Conservation (phyloP, 2,329 filamentous ascomycete species). For the Elsinoe fawcettii region DNA sequence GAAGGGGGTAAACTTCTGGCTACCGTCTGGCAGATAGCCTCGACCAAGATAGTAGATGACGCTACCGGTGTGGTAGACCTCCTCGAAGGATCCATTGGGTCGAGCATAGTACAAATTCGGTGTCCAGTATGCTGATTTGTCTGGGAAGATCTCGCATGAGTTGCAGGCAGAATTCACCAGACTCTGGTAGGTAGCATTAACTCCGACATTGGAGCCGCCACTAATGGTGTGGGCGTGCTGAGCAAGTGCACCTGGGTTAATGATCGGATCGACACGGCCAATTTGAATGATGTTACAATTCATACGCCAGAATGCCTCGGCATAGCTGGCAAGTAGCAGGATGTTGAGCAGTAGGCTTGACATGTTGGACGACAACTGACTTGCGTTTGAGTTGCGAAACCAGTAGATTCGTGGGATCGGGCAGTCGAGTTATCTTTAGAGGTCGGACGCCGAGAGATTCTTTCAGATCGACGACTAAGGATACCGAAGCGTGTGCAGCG, state of each 20-base stretch:
- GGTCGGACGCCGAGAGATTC: background rate
- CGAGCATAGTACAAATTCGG: conserved; percentile 31
- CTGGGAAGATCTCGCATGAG: conserved; percentile 28
- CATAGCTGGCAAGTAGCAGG: conserved; percentile 15
- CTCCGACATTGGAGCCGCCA: conserved; percentile 28
- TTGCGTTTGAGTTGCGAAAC: background rate
- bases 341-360: conserved; percentile 6
- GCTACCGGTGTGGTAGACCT: conserved; percentile 24
- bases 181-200: conserved; percentile 21
- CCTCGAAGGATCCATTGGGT: conserved; percentile 30
- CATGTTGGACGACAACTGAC: conserved; percentile 10
- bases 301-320: conserved; percentile 32
- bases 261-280: conserved; percentile 31
- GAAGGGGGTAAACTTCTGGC: conserved; percentile 20
- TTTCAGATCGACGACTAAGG: background rate
- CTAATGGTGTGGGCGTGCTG: conserved; percentile 29
- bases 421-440: background rate
- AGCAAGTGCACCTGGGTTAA: conserved; percentile 28
- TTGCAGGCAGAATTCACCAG: conserved; percentile 22
- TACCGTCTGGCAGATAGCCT: conserved; percentile 17
- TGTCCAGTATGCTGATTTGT: conserved; percentile 34
- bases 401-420: background rate
- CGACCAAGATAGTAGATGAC: conserved; percentile 27
- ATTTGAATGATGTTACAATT: conserved; percentile 30
- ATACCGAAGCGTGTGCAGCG: background rate